A percentile compares a stretch with the other conserved stretches of the same genome.
Evolutionary conservation across 2,329 filamentous ascomycete genomes (phyloP).

Genomic region (Fusarium solani-melongenae): DNA sequence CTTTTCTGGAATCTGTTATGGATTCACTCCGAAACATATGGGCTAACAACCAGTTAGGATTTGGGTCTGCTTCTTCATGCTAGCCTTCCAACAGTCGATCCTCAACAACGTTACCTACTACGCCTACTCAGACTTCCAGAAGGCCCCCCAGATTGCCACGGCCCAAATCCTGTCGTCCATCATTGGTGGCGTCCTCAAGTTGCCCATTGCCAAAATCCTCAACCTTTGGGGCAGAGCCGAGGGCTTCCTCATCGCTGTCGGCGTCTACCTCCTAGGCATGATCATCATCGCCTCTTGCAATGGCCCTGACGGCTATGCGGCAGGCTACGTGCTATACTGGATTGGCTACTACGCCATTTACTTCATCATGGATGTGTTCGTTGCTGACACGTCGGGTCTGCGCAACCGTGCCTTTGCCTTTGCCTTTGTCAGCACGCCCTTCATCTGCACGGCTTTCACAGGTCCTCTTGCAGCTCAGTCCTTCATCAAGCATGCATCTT

Average conservation of each 20-base stretch:
- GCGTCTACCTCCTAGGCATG: conserved; percentile 54
- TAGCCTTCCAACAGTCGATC: conserved; percentile 54
- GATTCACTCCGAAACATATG: neutral
- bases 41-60: conserved; percentile 45
- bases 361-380: conserved; percentile 46
- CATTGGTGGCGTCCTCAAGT: conserved; percentile 42
- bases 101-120: conserved; percentile 47
- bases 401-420: conserved; percentile 48
- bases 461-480: conserved; percentile 52
- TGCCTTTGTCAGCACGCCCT: conserved; percentile 48
- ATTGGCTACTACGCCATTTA: conserved; percentile 55
- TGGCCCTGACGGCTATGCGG: conserved; percentile 58
- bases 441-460: conserved; percentile 50
- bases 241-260: conserved; percentile 47
- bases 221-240: conserved; percentile 53
- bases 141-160: conserved; percentile 51
- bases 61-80: conserved; percentile 48
- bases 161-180: conserved; percentile 57
- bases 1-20: neutral
- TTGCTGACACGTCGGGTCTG: conserved; percentile 47
- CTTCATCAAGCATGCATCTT: conserved; percentile 69
- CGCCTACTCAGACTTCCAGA: conserved; percentile 48
- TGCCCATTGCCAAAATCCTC: conserved; percentile 52
- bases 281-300: conserved; percentile 69
- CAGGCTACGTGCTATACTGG: conserved; percentile 66